Base-by-base conservation (phyloP, 2,329 filamentous ascomycete genomes). In the Zymoseptoria crescenta region DNA sequence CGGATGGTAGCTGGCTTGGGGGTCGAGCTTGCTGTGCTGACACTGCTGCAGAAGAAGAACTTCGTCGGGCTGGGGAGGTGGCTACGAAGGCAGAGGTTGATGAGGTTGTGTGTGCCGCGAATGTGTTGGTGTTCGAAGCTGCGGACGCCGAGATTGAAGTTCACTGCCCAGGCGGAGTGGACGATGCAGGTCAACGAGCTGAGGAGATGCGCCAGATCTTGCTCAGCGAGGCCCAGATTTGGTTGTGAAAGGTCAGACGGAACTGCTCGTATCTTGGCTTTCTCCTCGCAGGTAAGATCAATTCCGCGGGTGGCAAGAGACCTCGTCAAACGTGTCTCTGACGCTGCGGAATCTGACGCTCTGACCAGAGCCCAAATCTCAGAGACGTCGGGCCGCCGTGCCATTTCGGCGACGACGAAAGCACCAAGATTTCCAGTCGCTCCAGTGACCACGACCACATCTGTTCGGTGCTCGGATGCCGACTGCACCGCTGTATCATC, bases 361-460 rank as follows among this genome's bases (percentile, higher is more conserved):
- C 82, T 76, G 4, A 83, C 78, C 1, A 84, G 74, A 57, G 79
- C 80, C 73, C 81, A 83, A 1, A 85, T 72, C 6, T 72, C 73
- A 4, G 66, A 58, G 5, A 75, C 70, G 30, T 67, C 60, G 8
- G 67, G 56, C 1, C 66, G 66, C 8, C 49, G 59, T 21, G 72
- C 66, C 4, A 76, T 63, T 35, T 74, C 70, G 1, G 71, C 64
- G 1, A 84, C 75, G 1, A 86, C 74, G 63, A 87, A 84, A 0
- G 82, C 77, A 1, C 86, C 86, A 0, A 88, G 75, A 1, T 84
- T 85, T 0, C 86, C 86, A 0, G 86, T 88, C 0, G 81, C 80
- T 1, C 86, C 86, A 0, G 86, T 88, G 3, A 88, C 62, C 30
- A 69, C 50, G 1, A 85, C 71, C 30, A 70, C 67, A 53, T 64